Conservation (phyloP, 2,329 filamentous ascomycete genomes). For the Trichophyton simii region DNA sequence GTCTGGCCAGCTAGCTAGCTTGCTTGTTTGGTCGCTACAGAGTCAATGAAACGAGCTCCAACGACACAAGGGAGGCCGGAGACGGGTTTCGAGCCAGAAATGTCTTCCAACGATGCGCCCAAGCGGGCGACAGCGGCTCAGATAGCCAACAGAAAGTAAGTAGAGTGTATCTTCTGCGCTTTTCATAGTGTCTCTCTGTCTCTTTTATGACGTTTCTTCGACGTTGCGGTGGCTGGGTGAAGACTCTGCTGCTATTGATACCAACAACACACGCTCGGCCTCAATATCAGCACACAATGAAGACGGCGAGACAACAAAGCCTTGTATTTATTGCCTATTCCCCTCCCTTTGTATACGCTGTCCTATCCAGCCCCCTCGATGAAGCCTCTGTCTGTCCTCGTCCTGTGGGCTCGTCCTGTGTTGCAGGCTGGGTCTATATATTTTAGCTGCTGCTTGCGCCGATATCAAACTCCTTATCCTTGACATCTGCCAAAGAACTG, state of each 20-base stretch:
- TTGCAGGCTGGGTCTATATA: no score
- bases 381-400: no score
- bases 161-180: constrained; percentile 15
- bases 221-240: background rate
- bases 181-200: background rate
- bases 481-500: no score
- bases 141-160: constrained; percentile 44
- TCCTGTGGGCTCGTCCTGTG: no score
- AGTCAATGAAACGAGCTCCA: constrained; percentile 24
- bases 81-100: constrained; percentile 21
- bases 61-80: constrained; percentile 27
- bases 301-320: background rate
- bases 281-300: background rate
- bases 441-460: no score
- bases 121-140: constrained; percentile 44
- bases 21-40: background rate
- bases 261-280: background rate
- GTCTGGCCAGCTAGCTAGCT: constrained; percentile 17
- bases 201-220: background rate
- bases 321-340: no score
- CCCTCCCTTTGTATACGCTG: no score
- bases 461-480: no score
- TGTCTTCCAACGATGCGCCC: constrained; percentile 34
- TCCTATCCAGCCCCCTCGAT: no score
- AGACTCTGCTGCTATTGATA: background rate